phyloP scores from a whole-genome alignment of 192 early-diverging fungal species.

The Entrophospora sp. region DNA sequence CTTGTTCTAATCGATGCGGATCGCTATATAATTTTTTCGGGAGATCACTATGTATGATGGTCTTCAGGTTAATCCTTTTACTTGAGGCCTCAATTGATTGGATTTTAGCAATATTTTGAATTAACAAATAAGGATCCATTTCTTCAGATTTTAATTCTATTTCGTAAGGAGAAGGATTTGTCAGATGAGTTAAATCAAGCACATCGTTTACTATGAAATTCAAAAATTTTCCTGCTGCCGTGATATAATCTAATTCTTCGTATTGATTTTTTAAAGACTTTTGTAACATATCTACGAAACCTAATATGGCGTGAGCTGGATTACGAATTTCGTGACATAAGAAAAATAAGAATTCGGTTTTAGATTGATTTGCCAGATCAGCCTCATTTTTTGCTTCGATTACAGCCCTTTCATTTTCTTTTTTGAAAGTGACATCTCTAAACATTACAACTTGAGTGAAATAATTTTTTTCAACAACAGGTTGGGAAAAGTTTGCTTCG shows the following conservation, averaged over 20 bases:
- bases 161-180: slow-evolving; percentile 1
- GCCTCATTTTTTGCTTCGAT: background rate
- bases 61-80: background rate
- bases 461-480: slow-evolving; percentile 5
- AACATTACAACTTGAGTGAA: slow-evolving; percentile 8
- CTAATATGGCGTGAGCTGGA: slow-evolving; percentile 2
- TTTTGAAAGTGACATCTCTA: background rate
- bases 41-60: background rate
- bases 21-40: background rate
- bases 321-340: slow-evolving; percentile 12
- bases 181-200: slow-evolving; percentile 5
- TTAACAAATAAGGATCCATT: background rate
- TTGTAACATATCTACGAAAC: background rate
- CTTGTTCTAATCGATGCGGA: slow-evolving; percentile 2
- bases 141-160: background rate
- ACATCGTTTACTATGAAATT: background rate
- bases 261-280: background rate
- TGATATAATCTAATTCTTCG: slow-evolving; percentile 8
- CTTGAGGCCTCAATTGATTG: background rate
- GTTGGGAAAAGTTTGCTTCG: background rate
- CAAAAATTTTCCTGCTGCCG: slow-evolving; percentile 6
- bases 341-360: slow-evolving; percentile 3
- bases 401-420: background rate
- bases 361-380: background rate
- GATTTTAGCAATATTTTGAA: background rate